Evolutionary conservation across 2,329 filamentous ascomycete species (phyloP).

Genomic region (Cordyceps tenuipes): DNA sequence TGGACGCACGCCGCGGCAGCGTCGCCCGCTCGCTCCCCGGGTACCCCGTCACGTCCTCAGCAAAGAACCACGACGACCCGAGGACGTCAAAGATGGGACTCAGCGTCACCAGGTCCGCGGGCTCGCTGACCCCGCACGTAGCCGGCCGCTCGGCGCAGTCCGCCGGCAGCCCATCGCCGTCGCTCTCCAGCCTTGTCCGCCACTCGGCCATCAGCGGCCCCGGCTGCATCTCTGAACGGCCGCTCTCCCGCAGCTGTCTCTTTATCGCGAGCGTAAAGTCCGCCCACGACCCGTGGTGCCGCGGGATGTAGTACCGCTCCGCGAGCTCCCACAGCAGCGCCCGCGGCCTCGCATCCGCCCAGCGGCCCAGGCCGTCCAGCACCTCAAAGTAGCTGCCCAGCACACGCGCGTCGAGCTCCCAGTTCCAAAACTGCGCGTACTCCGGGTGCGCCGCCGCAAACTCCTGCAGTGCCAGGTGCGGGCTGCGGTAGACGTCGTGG

Average conservation of each 20-base stretch:
- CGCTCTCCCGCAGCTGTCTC: conserved; percentile 40
- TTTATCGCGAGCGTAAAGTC: conserved; percentile 58
- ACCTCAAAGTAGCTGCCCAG: conserved; percentile 64
- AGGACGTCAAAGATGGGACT: conserved; percentile 68
- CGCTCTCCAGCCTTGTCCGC: conserved; percentile 38
- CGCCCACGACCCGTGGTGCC: conserved; percentile 60
- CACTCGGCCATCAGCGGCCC: conserved; percentile 53
- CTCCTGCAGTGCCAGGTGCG: conserved; percentile 55
- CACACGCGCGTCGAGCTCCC: conserved; percentile 61
- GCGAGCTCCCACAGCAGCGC: conserved; percentile 69
- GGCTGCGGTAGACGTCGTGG: conserved; percentile 61
- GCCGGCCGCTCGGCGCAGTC: conserved; percentile 41
- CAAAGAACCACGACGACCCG: conserved; percentile 64
- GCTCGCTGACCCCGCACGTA: conserved; percentile 60
- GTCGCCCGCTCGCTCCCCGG: conserved; percentile 46
- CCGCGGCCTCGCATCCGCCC: conserved; percentile 59
- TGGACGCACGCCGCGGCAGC: conserved; percentile 56
- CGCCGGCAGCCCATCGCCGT: conserved; percentile 45
- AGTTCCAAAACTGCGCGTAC: conserved; percentile 62
- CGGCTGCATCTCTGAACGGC: conserved; percentile 50
- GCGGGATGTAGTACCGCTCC: conserved; percentile 67
- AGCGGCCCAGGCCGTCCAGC: conserved; percentile 56
- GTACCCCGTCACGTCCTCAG: conserved; percentile 63
- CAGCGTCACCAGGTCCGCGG: conserved; percentile 67
- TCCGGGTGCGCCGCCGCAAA: conserved; percentile 56